Conservation (phyloP, 495 filamentous ascomycete species). For the Aspergillus nanangensis region DNA sequence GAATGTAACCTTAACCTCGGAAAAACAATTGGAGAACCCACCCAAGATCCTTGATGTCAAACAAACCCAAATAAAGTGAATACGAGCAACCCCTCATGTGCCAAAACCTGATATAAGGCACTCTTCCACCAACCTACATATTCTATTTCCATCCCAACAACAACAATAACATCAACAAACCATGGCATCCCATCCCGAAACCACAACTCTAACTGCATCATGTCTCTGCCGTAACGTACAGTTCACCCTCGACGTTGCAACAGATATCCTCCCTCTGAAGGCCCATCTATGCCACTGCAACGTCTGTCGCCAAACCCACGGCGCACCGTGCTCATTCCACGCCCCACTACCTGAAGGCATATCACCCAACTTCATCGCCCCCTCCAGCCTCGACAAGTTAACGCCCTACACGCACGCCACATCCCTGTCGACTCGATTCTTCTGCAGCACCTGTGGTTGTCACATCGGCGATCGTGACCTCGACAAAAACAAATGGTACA, state of each 20-base stretch:
- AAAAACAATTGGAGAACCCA: too few relatives aligned
- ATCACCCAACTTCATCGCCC: constrained; percentile 24
- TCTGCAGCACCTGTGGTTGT: constrained; percentile 44
- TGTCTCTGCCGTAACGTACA: constrained; percentile 51
- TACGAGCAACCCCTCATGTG: too few relatives aligned
- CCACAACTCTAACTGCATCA: constrained; percentile 27
- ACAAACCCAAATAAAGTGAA: too few relatives aligned
- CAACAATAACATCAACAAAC: too few relatives aligned
- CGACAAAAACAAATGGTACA: constrained; percentile 13
- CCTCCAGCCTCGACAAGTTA: constrained; percentile 22
- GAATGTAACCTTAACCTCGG: too few relatives aligned
- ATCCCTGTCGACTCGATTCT: constrained; percentile 22
- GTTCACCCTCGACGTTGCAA: constrained; percentile 22
- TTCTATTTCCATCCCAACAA: too few relatives aligned
- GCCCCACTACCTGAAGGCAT: constrained; percentile 34
- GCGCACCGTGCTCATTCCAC: constrained; percentile 52
- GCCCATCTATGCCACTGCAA: constrained; percentile 60
- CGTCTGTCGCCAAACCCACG: constrained; percentile 55
- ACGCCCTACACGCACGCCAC: constrained; percentile 29
- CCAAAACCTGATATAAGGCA: too few relatives aligned
- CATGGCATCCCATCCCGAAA: too few relatives aligned
- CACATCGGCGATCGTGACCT: constrained; percentile 25
- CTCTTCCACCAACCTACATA: too few relatives aligned
- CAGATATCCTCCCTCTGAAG: constrained; percentile 20
- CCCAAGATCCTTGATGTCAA: too few relatives aligned